A percentile compares a stretch with the other conserved stretches of the same genome.
These are phyloP conservation scores for Solanum appendiculatum DNA, from an alignment of 257 asterid genomes.

Conservation along the genomic window DNA sequence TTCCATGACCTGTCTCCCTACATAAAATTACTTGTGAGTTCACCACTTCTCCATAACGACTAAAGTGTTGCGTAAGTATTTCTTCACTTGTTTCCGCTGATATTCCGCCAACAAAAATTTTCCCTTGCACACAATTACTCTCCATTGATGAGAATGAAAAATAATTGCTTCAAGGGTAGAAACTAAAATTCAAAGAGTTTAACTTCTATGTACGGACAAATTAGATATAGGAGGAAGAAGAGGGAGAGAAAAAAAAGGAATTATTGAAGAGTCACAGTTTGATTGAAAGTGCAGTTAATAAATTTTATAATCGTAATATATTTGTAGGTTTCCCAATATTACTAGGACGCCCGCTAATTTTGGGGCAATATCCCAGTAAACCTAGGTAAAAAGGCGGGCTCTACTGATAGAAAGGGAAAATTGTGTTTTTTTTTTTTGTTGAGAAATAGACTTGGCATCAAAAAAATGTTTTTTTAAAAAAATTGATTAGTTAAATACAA, in stretches of 20 bases:
- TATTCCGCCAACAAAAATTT: conserved; percentile 9
- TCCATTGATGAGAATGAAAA: neutral
- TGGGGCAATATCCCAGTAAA: neutral
- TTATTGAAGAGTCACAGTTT: neutral
- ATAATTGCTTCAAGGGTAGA: neutral
- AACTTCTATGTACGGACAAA: neutral
- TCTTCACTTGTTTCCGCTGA: neutral
- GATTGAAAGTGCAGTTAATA: neutral
- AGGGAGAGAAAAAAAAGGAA: neutral
- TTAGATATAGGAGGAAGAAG: neutral
- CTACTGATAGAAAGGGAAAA: no score
- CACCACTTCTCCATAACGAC: neutral
- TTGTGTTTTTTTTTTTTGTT: no score
- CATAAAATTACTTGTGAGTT: neutral
- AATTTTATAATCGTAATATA: no score
- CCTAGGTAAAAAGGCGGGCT: neutral
- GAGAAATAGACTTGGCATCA: neutral
- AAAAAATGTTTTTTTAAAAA: neutral
- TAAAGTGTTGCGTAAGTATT: neutral
- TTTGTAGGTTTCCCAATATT: neutral
- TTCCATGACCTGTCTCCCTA: neutral
- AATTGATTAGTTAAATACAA: neutral
- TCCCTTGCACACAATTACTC: neutral
- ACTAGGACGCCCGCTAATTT: neutral
- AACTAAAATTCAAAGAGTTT: neutral